Base-by-base conservation (phyloP, 345 rosid species). In the Chamaenerion angustifolium region DNA sequence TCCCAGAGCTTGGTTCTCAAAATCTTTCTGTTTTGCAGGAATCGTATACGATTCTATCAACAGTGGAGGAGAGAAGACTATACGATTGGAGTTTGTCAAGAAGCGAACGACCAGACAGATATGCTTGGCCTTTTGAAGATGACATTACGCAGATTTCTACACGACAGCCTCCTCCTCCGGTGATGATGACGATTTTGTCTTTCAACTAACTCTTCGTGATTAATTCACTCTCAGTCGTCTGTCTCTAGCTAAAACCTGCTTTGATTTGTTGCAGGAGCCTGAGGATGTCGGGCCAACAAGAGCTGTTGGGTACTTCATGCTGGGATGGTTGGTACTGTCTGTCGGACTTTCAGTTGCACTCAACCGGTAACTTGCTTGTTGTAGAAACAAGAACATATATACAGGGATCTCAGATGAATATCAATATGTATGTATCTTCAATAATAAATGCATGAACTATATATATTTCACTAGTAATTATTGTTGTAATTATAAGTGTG, bases 81-180 rank as follows among this genome's bases (percentile, higher is more conserved):
- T 89, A 89, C 43, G 95, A 85, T 52, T 89, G 97, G 97, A 89
- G 97, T 68, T 63, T 89, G 76, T 78, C 76, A 0, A 80, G 97
- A 49, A 80, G 57, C 45, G 79, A 53, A 27, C 63, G 62, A 4
- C 66, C 94, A 40, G 95, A 79, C 1, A 60, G 56, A 37, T 85
- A 82, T 56, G 54, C 68, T 2, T 89, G 97, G 97, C 95, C 95
- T 3, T 85, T 65, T 45, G 83, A 89, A 67, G 76, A 56, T 40
- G 97, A 89, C 52, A 68, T 50, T 48, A 57, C 67, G 37, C 66
- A 67, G 50, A 52, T 73, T 1, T 57, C 93, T 1, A 53, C 50
- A 4, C 70, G 68, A 27, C 45, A 67, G 2, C 85, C 95, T 16
- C 94, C 90, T 0, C 83, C 78, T 19, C 79, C 56, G 85, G 90